phyloP scores from a whole-genome alignment of 805 yeast genomes.

The Wickerhamiella qilinensis region DNA sequence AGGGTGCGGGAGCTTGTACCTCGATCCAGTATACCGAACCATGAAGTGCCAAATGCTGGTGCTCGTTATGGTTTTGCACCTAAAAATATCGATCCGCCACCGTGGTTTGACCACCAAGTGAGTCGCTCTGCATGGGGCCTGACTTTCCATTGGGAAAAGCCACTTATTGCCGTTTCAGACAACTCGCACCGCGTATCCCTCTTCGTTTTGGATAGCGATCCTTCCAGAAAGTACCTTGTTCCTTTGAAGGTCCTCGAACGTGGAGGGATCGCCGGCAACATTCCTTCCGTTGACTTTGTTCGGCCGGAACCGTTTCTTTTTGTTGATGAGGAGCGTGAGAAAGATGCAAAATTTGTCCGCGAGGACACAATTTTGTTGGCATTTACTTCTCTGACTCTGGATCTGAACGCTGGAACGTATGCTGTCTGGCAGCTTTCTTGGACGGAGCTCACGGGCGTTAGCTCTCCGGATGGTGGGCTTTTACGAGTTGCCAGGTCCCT shows the following conservation, averaged over 20 bases:
- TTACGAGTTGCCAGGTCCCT: too few species aligned
- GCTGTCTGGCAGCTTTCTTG: not conserved
- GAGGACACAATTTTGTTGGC: not conserved
- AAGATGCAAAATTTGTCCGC: not conserved
- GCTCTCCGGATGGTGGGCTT: too few species aligned
- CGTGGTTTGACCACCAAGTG: not conserved
- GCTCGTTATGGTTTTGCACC: too few species aligned
- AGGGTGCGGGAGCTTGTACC: too few species aligned
- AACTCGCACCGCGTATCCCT: slow-evolving; percentile 1
- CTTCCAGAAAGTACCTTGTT: not conserved
- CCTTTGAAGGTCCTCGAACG: not conserved
- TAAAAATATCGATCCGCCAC: too few species aligned
- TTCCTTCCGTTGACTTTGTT: slow-evolving; percentile 2
- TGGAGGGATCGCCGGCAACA: slow-evolving; percentile 2
- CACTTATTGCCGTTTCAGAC: slow-evolving; percentile 1
- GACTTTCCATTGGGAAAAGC: not conserved
- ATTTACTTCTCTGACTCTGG: not conserved
- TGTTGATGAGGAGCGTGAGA: too few species aligned
- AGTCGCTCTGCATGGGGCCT: slow-evolving; percentile 5
- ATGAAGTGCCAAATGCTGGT: not conserved
- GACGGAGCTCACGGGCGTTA: slow-evolving; percentile 1
- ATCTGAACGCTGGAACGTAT: not conserved
- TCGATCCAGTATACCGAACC: too few species aligned
- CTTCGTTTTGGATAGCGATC: not conserved
- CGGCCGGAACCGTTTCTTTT: not conserved